Base-by-base conservation (phyloP, 192 early-diverging fungal species). In the Coemansia sp. region DNA sequence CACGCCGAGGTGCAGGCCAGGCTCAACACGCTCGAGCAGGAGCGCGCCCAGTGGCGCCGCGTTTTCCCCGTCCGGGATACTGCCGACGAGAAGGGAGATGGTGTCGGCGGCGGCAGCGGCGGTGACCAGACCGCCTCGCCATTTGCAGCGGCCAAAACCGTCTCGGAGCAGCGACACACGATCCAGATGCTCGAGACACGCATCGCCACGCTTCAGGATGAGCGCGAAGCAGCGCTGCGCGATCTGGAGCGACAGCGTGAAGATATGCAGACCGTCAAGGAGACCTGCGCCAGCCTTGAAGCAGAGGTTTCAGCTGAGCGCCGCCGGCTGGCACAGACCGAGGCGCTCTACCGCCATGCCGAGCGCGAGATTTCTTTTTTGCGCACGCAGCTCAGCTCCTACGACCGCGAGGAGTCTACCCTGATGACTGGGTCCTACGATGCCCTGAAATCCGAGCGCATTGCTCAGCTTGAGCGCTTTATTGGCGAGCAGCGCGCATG, bases 321-420 rank as follows among this genome's bases (percentile, higher is more conserved):
- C 26, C 57, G 53, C 6, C 33, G 39, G 7, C 44, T 64, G 3
- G 45, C 67, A 11, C 77, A 58, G 26, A 53, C 79, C 11, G 67
- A 81, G 13, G 64, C 75, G 23, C 48, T 78, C 27, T 60, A 77
- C 32, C 76, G 79, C 28, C 55, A 89, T 14, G 64, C 79, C 7
- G 73, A 72, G 44, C 81, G 81, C 42, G 83, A 88, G 46, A 69
- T 79, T 0, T 78, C 77, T 29, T 80, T 82, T 65, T 50, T 90
- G 36, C 79, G 82, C 44, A 75, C 80, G 5, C 87, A 89, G 62
- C 51, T 90, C 69, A 81, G 59, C 27, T 58, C 64, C 23, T 77
- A 71, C 46, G 67, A 77, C 40, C 22, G 48, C 33, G 74, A 77
- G 26, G 73, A 69, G 36, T 41, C 50, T 11, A 29, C 19, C 7